These are phyloP conservation scores for Macadamia tetraphylla DNA, from an alignment of 164 flowering plant species.

Conservation along the genomic window DNA sequence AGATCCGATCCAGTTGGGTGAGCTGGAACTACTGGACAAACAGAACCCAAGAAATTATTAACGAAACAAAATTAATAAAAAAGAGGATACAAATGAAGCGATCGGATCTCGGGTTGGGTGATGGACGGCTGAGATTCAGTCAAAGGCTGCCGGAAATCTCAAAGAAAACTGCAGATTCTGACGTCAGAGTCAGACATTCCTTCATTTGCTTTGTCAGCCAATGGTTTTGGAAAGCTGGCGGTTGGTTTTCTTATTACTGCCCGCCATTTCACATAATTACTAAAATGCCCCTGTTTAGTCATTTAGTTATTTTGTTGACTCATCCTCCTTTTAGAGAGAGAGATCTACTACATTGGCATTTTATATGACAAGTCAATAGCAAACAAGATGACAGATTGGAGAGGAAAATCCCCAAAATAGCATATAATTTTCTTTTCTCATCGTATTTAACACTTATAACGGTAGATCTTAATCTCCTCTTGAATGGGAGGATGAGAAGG, in stretches of 20 bases:
- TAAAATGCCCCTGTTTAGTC: not conserved
- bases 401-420: too few relatives aligned
- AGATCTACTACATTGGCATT: too few relatives aligned
- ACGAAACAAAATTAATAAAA: not conserved
- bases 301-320: too few relatives aligned
- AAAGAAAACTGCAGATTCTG: not conserved
- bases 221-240: slow-evolving; percentile 1
- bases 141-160: slow-evolving; percentile 49
- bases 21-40: slow-evolving; percentile 25
- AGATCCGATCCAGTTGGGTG: slow-evolving; percentile 62
- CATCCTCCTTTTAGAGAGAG: too few relatives aligned
- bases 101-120: slow-evolving; percentile 6
- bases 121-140: slow-evolving; percentile 60
- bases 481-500: too few relatives aligned
- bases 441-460: too few relatives aligned
- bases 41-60: slow-evolving; percentile 8
- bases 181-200: slow-evolving; percentile 23
- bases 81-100: not conserved
- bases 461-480: too few relatives aligned
- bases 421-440: too few relatives aligned
- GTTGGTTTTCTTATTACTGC: not conserved
- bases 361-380: too few relatives aligned
- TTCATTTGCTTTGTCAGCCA: slow-evolving; percentile 24
- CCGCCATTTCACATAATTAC: not conserved
- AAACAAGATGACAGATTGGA: too few relatives aligned